Evolutionary conservation across 1,284 basidiomycete species (phyloP).

Genomic region (Tausonia pullulans): DNA sequence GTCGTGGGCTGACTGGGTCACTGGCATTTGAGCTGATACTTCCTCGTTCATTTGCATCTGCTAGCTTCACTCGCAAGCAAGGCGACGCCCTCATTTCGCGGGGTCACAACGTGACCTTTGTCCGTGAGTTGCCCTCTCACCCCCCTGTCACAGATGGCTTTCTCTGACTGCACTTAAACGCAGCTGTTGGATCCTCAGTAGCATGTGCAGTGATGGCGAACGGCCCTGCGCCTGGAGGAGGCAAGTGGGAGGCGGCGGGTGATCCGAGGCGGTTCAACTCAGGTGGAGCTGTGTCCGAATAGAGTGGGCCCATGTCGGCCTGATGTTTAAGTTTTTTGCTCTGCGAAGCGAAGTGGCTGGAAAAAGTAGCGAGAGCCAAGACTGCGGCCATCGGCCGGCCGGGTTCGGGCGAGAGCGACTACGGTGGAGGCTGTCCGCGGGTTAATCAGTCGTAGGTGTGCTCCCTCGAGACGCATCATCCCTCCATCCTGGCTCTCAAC

Average conservation of each 20-base stretch:
- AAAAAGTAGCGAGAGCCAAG: no score
- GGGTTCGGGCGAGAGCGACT: no score
- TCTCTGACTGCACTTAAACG: not conserved
- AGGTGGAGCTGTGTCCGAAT: constrained; percentile 1
- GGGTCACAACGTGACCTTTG: constrained; percentile 9
- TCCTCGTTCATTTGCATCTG: not conserved
- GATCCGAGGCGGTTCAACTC: constrained; percentile 14
- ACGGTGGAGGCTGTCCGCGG: no score
- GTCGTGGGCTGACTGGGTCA: no score
- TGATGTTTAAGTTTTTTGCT: no score
- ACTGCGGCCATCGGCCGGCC: no score
- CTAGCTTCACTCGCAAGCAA: not conserved
- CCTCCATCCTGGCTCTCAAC: no score
- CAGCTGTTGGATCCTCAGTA: not conserved
- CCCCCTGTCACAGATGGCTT: no score
- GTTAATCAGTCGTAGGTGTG: no score
- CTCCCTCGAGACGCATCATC: no score
- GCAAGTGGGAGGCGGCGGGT: constrained; percentile 12
- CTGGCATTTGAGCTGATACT: not conserved
- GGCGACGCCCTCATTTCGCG: not conserved
- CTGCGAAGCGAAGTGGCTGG: no score
- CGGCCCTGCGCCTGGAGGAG: not conserved
- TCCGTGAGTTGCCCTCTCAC: not conserved
- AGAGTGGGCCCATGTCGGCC: no score
- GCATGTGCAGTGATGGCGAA: not conserved